phyloP scores from a whole-genome alignment of 441 rosid genomes.

The Aquilaria agallochum region DNA sequence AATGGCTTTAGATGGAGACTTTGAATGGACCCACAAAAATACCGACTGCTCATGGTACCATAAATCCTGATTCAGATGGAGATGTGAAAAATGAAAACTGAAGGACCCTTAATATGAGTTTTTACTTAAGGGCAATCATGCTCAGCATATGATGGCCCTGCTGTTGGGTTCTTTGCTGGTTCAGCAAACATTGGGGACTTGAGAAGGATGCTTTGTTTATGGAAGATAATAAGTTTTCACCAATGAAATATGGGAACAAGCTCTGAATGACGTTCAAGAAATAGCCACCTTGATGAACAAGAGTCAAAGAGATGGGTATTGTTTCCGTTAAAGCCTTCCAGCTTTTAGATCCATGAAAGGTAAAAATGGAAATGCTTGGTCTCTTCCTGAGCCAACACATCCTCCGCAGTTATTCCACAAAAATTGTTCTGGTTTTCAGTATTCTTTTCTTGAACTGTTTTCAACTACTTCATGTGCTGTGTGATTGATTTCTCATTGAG shows the following conservation, averaged over 20 bases:
- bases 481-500: neutral
- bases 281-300: constrained; percentile 25
- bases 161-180: constrained; percentile 51
- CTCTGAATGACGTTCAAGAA: constrained; percentile 21
- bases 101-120: too few species aligned
- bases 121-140: constrained; percentile 30
- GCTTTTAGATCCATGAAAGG: too few species aligned
- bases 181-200: constrained; percentile 19
- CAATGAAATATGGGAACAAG: constrained; percentile 14
- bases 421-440: too few species aligned
- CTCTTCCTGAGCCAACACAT: too few species aligned
- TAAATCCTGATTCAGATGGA: constrained; percentile 5
- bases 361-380: too few species aligned
- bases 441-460: neutral
- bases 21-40: constrained; percentile 9
- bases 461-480: neutral
- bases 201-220: constrained; percentile 12
- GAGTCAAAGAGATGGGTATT: constrained; percentile 32
- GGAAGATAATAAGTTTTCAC: constrained; percentile 14
- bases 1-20: constrained; percentile 9
- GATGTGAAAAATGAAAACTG: constrained; percentile 10
- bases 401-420: too few species aligned
- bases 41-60: constrained; percentile 7
- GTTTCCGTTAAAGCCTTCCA: too few species aligned
- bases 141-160: constrained; percentile 53